Conservation (phyloP, 2,329 filamentous ascomycete species). For the Leptographium procerum region DNA sequence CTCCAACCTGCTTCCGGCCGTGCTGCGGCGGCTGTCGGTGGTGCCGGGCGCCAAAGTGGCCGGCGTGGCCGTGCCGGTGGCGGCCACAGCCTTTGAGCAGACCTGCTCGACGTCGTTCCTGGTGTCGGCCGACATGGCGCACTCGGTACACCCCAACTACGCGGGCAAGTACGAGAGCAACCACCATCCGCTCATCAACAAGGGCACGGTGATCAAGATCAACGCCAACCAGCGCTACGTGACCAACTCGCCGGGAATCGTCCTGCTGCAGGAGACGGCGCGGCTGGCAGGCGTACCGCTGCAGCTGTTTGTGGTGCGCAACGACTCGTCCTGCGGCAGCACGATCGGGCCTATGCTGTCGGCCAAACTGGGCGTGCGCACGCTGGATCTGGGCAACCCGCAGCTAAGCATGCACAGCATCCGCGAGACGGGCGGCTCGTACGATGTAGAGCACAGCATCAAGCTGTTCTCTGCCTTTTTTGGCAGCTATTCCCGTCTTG, state of each 20-base stretch:
- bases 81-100: conserved; percentile 82
- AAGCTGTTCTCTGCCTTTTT: conserved; percentile 84
- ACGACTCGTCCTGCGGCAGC: conserved; percentile 88
- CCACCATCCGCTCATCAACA: conserved; percentile 91
- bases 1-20: conserved; percentile 79
- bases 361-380: conserved; percentile 74
- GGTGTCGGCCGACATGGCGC: conserved; percentile 94
- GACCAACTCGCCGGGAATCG: conserved; percentile 91
- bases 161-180: conserved; percentile 79
- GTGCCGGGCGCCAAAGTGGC: conserved; percentile 36
- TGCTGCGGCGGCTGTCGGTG: conserved; percentile 76
- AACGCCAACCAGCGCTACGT: conserved; percentile 97
- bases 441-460: conserved; percentile 79
- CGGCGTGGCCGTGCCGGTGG: conserved; percentile 42
- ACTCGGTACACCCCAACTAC: conserved; percentile 94
- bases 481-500: conserved; percentile 68
- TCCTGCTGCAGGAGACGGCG: conserved; percentile 80
- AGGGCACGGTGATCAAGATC: conserved; percentile 92
- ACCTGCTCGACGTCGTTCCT: conserved; percentile 85
- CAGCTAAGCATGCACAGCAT: conserved; percentile 97
- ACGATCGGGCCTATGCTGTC: conserved; percentile 97
- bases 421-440: conserved; percentile 77
- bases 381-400: conserved; percentile 85
- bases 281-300: conserved; percentile 65
- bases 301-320: conserved; percentile 91